Base-by-base conservation (phyloP, 179 eudicot species). In the Sideroxylon spinosum region DNA sequence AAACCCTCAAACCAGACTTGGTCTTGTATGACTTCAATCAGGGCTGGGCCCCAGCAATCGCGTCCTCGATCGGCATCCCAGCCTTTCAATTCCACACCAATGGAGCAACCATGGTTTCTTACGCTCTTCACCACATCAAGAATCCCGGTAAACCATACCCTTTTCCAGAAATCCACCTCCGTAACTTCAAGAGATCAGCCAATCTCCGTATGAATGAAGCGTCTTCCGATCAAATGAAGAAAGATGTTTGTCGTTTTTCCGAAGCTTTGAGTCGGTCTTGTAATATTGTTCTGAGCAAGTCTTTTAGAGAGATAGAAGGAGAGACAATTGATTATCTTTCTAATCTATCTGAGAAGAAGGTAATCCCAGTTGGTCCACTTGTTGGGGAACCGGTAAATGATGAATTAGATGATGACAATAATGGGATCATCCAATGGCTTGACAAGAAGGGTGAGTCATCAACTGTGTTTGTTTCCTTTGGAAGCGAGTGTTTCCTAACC, bases 381-480 rank as follows among this genome's bases (percentile, higher is more conserved):
- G 25, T 83, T 28, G 73, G 49, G 53, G 75, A 71, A 4, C 6
- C 28, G 0, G 37, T 29, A 0, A 7, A 26, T 0, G 80, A 70
- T 19, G 82, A 63, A n/a, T n/a, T n/a, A 19, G 55, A 66, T 2
- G 80, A 70, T 19, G 79, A 55, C n/a, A 29, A 56, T 28, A n/a
- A 0, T 37, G 28, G 53, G 63, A 73, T 74, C 23, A 68, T 78
- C 17, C n/a, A 16, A 28, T 83, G 83, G 83, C 86, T 83, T 17
- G 81, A 71, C 73, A 62, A 56, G 9, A 83, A 80, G 68, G 78
- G 74, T 10, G 59, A 76, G 52, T 20, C 10, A 6, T 83, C 86
- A 3, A 74, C 81, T 0, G 81, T 80, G 62, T 80, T 77, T 64
- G 83, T 77, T 65, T 83, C 81, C 7, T 83, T 83, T 9, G 86